These are phyloP conservation scores for Nothophoma quercina DNA, from an alignment of 2,329 filamentous ascomycete species.

Conservation along the genomic window DNA sequence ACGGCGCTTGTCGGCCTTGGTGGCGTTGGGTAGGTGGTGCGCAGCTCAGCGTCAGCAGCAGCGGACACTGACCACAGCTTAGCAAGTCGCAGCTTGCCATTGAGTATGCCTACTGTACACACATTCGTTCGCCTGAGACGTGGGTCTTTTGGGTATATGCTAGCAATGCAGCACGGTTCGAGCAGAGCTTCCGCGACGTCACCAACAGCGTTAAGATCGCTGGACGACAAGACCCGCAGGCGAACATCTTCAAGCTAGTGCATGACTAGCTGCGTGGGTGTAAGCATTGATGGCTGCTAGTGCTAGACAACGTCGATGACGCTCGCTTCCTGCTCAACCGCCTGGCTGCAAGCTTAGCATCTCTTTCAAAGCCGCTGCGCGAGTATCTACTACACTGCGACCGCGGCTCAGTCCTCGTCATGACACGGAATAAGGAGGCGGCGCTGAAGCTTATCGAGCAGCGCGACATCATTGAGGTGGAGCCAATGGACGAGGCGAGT, in stretches of 20 bases:
- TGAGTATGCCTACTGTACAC: too few relatives aligned
- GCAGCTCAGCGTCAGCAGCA: neutral
- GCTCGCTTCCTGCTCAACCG: constrained; percentile 6
- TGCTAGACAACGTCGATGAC: constrained; percentile 32
- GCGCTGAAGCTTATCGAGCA: constrained; percentile 20
- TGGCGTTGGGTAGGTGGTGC: constrained; percentile 26
- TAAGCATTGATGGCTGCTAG: constrained; percentile 24
- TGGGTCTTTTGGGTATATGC: constrained; percentile 25
- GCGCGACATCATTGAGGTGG: constrained; percentile 9
- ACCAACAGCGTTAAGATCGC: constrained; percentile 19
- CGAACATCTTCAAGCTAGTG: constrained; percentile 23
- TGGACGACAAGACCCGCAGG: constrained; percentile 18
- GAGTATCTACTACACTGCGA: constrained; percentile 16
- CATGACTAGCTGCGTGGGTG: constrained; percentile 6
- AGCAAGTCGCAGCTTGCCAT: constrained; percentile 26
- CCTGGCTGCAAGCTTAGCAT: neutral
- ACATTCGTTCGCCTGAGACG: too few relatives aligned
- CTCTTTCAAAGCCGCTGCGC: neutral
- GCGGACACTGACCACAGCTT: constrained; percentile 2
- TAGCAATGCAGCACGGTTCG: constrained; percentile 20
- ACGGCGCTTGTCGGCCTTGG: constrained; percentile 37
- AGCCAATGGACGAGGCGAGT: constrained; percentile 18
- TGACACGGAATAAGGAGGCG: constrained; percentile 13
- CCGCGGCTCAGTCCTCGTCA: constrained; percentile 22
- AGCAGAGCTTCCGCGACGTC: constrained; percentile 24